phyloP scores from a whole-genome alignment of 2,329 filamentous ascomycete species.

The Tolypocladium capitatum region DNA sequence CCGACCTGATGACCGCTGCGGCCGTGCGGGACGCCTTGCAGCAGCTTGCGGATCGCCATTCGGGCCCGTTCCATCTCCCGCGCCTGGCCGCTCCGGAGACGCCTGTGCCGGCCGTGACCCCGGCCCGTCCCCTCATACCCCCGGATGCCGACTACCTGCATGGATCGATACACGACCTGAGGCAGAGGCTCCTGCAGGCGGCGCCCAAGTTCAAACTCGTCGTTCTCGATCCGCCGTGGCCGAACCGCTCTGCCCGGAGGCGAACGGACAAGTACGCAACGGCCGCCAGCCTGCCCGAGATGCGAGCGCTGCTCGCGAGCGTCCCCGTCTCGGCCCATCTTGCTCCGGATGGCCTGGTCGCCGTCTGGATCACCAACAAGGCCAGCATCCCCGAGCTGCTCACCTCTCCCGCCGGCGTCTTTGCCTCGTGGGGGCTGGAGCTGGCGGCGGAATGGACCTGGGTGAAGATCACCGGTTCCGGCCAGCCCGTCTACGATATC shows the following conservation, averaged over 20 bases:
- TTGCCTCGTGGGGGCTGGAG: constrained; percentile 54
- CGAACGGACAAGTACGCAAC: constrained; percentile 37
- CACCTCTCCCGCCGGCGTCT: constrained; percentile 38
- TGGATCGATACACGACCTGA: constrained; percentile 31
- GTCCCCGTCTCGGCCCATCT: constrained; percentile 46
- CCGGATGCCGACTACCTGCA: constrained; percentile 29
- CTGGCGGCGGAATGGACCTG: constrained; percentile 62
- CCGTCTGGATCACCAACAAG: constrained; percentile 70
- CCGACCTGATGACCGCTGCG: constrained; percentile 39
- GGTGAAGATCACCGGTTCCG: constrained; percentile 56
- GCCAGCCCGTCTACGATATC: constrained; percentile 50
- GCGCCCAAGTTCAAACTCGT: constrained; percentile 51
- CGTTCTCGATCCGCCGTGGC: constrained; percentile 69
- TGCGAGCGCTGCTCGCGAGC: constrained; percentile 34
- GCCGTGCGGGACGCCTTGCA: constrained; percentile 30
- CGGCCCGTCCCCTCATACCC: constrained; percentile 22
- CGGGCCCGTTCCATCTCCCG: constrained; percentile 34
- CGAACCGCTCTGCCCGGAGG: constrained; percentile 59
- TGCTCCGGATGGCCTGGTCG: constrained; percentile 43
- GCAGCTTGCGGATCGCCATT: constrained; percentile 17
- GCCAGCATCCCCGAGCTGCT: constrained; percentile 42
- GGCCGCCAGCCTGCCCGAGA: constrained; percentile 30
- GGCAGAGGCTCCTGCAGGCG: constrained; percentile 24
- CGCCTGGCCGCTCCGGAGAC: constrained; percentile 14
- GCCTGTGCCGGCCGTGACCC: background rate